Evolutionary conservation across 1,139 yeast species (phyloP).

Genomic region (Debaryomycetaceae sp.): DNA sequence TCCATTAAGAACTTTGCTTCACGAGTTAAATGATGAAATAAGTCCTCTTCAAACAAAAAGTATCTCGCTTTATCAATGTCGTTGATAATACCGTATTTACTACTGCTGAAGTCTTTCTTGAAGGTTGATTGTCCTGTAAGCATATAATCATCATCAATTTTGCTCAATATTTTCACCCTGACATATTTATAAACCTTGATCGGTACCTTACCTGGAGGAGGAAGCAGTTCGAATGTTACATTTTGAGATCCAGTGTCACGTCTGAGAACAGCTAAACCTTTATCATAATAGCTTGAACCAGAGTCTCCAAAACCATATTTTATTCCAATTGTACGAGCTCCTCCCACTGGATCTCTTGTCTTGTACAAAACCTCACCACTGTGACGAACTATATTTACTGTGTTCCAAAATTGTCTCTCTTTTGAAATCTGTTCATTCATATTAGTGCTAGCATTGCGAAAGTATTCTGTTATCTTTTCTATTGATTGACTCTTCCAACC

Average conservation of each 20-base stretch:
- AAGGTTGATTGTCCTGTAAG: constrained; percentile 47
- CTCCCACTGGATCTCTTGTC: constrained; percentile 51
- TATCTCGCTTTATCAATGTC: constrained; percentile 62
- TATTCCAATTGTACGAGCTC: constrained; percentile 59
- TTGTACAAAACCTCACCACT: constrained; percentile 73
- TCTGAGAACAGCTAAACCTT: constrained; percentile 69
- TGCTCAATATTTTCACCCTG: constrained; percentile 51
- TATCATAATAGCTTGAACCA: constrained; percentile 72
- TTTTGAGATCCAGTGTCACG: constrained; percentile 34
- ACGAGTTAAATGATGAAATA: constrained; percentile 64
- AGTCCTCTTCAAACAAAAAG: constrained; percentile 82
- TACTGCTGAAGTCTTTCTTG: constrained; percentile 15
- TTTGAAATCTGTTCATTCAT: constrained; percentile 53
- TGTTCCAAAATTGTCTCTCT: constrained; percentile 76
- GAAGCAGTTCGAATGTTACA: constrained; percentile 21
- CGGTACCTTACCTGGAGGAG: constrained; percentile 22
- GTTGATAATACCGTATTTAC: constrained; percentile 40
- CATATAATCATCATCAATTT: constrained; percentile 51
- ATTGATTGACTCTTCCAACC: constrained; percentile 87
- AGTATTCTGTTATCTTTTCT: constrained; percentile 48
- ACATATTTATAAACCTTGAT: constrained; percentile 40
- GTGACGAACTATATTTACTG: constrained; percentile 46
- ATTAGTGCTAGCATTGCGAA: constrained; percentile 50
- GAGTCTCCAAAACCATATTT: constrained; percentile 91
- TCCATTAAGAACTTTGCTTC: constrained; percentile 76